Evolutionary conservation across 169 alveolate species (phyloP), one percentile per base, ranked within the genome.

Genomic region (Amoebophrya sp.): DNA sequence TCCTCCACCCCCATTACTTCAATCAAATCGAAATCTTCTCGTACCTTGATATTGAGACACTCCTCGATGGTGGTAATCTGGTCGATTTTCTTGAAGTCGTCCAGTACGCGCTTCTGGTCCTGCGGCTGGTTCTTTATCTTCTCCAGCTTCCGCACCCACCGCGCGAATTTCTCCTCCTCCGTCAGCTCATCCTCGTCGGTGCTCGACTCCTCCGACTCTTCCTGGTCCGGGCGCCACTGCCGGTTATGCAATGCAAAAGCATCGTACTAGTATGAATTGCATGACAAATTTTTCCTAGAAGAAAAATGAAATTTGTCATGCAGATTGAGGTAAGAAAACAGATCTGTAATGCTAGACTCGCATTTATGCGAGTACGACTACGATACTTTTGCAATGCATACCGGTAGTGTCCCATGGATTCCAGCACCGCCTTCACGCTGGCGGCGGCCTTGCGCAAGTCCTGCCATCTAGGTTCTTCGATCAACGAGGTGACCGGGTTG

Each of bases 181-280:
- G 83, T 66, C 32, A 66, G 1, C 10, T 66, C 83, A 1, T 66
- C 83, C 32, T 66, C 83, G 83, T 66, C 83, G 7, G 83, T 66
- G 0, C 32, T 25, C 35, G 83, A 66, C 18, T 66, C 83, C 32
- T 66, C 83, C 29, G 1, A 2, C 32, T 66, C 83, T 25, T 66
- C 83, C 83, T 66, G 35, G 29, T n/a, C 83, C 35, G 83, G 83
- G 38, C 83, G 83, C 83, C 83, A 66, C 35, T 66, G 83, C 35
- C 35, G n/a, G n/a, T n/a, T n/a, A n/a, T n/a, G n/a, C n/a, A n/a
- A n/a, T n/a, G n/a, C n/a, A n/a, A n/a, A n/a, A n/a, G n/a, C n/a
- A n/a, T n/a, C n/a, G n/a, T n/a, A n/a, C n/a, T n/a, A n/a, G n/a
- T n/a, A n/a, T n/a, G n/a, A n/a, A n/a, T n/a, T n/a, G n/a, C n/a